Conservation (phyloP, 352 stramenopile genomes). For the Phytophthora aleatoria region DNA sequence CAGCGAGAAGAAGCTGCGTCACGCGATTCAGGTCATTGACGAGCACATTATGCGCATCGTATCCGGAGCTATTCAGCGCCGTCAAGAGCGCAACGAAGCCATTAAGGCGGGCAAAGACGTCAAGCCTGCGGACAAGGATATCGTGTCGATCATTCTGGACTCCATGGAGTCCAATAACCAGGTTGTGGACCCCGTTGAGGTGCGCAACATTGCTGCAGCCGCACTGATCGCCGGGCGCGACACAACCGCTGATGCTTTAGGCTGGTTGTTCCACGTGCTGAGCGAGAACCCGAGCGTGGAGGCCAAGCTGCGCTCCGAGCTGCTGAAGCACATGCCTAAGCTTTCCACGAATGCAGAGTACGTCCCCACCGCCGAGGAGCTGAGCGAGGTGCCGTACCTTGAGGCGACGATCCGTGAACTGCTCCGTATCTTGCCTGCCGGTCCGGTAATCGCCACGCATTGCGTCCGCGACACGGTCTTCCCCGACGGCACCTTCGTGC, state of each 20-base stretch:
- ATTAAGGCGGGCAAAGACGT: slow-evolving; percentile 1
- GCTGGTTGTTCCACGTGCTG: slow-evolving; percentile 71
- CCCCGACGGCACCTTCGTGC: slow-evolving; percentile 62
- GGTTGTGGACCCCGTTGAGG: slow-evolving; percentile 38
- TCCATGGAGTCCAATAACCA: slow-evolving; percentile 29
- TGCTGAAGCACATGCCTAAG: slow-evolving; percentile 43
- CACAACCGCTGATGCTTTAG: slow-evolving; percentile 69
- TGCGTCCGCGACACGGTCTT: slow-evolving; percentile 52
- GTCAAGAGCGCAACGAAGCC: slow-evolving; percentile 22
- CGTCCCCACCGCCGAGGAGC: slow-evolving; percentile 39
- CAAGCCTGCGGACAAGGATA: slow-evolving; percentile 23
- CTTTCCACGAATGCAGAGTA: slow-evolving; percentile 28
- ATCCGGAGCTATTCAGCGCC: slow-evolving; percentile 30
- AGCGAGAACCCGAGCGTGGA: slow-evolving; percentile 51
- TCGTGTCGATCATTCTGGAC: slow-evolving; percentile 41
- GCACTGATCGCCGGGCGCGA: slow-evolving; percentile 73
- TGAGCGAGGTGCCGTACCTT: slow-evolving; percentile 53
- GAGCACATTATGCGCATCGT: slow-evolving; percentile 38
- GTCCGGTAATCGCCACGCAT: slow-evolving; percentile 51
- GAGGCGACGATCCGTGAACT: slow-evolving; percentile 61
- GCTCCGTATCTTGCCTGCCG: slow-evolving; percentile 58
- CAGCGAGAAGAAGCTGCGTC: slow-evolving; percentile 31
- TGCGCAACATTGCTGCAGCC: slow-evolving; percentile 70
- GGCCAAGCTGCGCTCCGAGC: slow-evolving; percentile 46
- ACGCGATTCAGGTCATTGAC: slow-evolving; percentile 35